Evolutionary conservation across 306 rosid species (phyloP), one percentile per base, ranked within the genome.

Genomic region (Styphnolobium japonicum): DNA sequence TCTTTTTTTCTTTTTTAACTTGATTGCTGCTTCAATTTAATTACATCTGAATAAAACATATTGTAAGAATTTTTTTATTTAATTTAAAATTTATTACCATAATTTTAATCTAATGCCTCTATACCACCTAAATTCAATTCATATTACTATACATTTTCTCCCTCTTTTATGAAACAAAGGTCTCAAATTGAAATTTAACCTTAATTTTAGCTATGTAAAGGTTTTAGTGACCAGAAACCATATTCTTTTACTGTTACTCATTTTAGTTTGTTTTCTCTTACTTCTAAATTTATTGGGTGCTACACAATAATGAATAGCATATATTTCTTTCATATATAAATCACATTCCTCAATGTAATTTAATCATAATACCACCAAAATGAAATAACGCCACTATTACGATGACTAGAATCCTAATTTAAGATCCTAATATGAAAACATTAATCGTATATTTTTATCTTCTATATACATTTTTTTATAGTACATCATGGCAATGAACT

Each of bases 401-500:
- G 52, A 16, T 25, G 64, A 11, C 42, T 21, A 25, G 23, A 25
- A 12, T 71, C 55, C n/a, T 37, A 57, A 4, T 70, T 65, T 22
- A 40, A 53, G 5, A 18, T 34, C n/a, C 19, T 10, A 16, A 12
- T 48, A 18, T 18, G 55, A 11, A 80, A 49, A 45, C 53, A 51
- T 34, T 51, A 57, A n/a, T 39, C 29, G 2, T 22, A 51, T 55
- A 7, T 63, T 65, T 73, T 31, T 31, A 53, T 55, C 70, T 29
- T 42, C 49, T 12, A 21, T 37, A n/a, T 40, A 67, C 33, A 3
- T 45, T 27, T 43, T n/a, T 46, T 58, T 16, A 11, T 70, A 21
- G 14, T 23, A 19, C 39, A 15, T 66, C 21, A 29, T 80, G 83
- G 53, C 29, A 76, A 80, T 58, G 87, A 83, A 83, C 89, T 76